These are phyloP conservation scores for Cruciata laevipes DNA, from an alignment of 257 asterid species.

Conservation along the genomic window DNA sequence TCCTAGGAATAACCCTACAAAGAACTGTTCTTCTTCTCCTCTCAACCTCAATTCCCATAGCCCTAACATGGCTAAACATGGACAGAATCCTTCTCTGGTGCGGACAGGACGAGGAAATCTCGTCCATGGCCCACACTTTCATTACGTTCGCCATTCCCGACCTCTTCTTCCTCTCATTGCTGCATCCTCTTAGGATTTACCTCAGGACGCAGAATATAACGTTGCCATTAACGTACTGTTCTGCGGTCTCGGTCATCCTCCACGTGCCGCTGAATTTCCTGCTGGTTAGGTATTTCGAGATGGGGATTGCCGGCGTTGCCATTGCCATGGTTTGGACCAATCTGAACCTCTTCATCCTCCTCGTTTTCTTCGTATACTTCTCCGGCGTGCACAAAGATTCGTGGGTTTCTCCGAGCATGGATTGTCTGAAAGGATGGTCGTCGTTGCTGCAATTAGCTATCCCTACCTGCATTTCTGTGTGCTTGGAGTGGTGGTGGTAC, in stretches of 20 bases:
- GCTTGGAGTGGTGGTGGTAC: conserved; percentile 99
- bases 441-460: conserved; percentile 49
- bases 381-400: conserved; percentile 63
- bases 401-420: conserved; percentile 62
- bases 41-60: conserved; percentile 63
- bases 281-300: conserved; percentile 36
- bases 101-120: conserved; percentile 75
- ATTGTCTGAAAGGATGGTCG: conserved; percentile 73
- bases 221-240: conserved; percentile 66
- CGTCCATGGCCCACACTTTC: conserved; percentile 66
- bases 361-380: conserved; percentile 40
- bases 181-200: conserved; percentile 72
- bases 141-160: conserved; percentile 78
- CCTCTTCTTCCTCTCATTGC: conserved; percentile 64
- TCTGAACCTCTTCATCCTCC: conserved; percentile 52
- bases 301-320: conserved; percentile 79
- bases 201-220: conserved; percentile 71
- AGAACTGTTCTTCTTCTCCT: conserved; percentile 75
- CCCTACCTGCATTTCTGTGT: conserved; percentile 81
- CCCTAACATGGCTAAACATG: conserved; percentile 87
- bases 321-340: conserved; percentile 78
- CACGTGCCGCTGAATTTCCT: conserved; percentile 73
- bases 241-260: conserved; percentile 44
- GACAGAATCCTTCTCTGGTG: conserved; percentile 57
- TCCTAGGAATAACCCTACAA: conserved; percentile 78